A percentile compares a stretch with the other conserved stretches of the same genome.
Evolutionary conservation across 2,329 filamentous ascomycete species (phyloP).

Genomic region (Fusarium albosuccineum): DNA sequence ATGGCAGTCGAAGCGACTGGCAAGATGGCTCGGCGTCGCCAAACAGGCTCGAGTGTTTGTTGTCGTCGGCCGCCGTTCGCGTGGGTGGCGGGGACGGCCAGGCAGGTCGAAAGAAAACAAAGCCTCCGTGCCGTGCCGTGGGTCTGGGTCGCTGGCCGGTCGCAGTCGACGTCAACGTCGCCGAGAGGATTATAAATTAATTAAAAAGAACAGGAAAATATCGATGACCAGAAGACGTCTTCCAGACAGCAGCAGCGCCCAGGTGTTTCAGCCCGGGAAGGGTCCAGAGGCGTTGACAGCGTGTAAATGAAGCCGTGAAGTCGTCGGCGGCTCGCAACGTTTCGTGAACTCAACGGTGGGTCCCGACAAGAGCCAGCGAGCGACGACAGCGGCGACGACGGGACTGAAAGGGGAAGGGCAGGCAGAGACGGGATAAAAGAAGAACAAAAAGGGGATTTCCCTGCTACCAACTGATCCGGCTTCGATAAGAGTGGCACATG

Average conservation of each 20-base stretch:
- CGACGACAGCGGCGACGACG: conserved; percentile 23
- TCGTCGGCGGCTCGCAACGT: conserved; percentile 40
- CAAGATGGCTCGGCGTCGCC: conserved; percentile 16
- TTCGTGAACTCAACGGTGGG: conserved; percentile 45
- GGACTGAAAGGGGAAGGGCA: conserved; percentile 16
- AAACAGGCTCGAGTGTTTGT: conserved; percentile 26
- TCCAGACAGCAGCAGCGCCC: conserved; percentile 9
- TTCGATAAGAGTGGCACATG: conserved; percentile 41
- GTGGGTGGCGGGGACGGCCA: conserved; percentile 41
- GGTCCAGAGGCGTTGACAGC: conserved; percentile 21
- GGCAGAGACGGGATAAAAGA: conserved; percentile 23
- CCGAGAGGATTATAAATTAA: conserved; percentile 43
- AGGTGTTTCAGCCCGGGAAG: conserved; percentile 15
- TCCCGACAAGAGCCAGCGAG: conserved; percentile 33
- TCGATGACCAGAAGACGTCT: conserved; percentile 2
- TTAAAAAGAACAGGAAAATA: conserved; percentile 21
- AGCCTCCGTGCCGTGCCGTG: conserved; percentile 23
- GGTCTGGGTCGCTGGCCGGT: conserved; percentile 31
- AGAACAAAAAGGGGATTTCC: conserved; percentile 26
- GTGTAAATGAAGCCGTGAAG: conserved; percentile 36
- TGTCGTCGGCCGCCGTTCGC: conserved; percentile 40
- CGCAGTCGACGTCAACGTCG: conserved; percentile 31
- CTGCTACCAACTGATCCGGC: conserved; percentile 43
- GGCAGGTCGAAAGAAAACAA: conserved; percentile 46
- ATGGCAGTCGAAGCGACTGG: conserved; percentile 16